Conservation (phyloP, 331 rosid species). For the Quercus tomentella region DNA sequence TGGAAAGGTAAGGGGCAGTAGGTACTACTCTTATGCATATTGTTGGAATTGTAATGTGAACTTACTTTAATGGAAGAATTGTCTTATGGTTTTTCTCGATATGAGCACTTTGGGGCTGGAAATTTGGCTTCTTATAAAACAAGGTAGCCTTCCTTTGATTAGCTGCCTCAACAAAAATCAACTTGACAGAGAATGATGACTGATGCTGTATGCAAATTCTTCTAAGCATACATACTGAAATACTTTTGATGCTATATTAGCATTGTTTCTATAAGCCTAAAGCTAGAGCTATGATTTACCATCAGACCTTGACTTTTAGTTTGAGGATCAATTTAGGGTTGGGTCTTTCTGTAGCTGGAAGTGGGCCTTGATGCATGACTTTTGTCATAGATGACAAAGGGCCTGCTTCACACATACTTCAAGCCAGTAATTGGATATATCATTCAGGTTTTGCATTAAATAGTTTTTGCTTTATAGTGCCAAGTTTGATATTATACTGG, state of each 20-base stretch:
- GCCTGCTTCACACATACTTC: background rate
- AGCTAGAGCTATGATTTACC: background rate
- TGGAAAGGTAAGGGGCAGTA: constrained; percentile 64
- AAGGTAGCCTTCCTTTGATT: constrained; percentile 9
- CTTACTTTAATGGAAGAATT: background rate
- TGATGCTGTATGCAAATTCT: background rate
- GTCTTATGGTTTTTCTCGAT: background rate
- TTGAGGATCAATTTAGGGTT: background rate
- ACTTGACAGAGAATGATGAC: background rate
- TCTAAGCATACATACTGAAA: background rate
- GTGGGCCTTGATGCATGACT: background rate
- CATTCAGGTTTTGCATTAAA: background rate
- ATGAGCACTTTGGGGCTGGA: constrained; percentile 2
- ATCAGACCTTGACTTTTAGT: background rate
- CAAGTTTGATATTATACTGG: background rate
- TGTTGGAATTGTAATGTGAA: constrained; percentile 5
- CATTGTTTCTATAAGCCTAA: background rate
- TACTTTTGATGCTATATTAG: background rate
- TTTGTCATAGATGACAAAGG: background rate
- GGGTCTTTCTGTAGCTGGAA: background rate
- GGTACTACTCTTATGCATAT: constrained; percentile 3
- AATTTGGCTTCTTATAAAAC: background rate
- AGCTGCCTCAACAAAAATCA: background rate
- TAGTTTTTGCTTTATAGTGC: background rate
- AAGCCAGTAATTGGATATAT: background rate